phyloP scores from a whole-genome alignment of 495 filamentous ascomycete species.

The Endocarpon pusillum region DNA sequence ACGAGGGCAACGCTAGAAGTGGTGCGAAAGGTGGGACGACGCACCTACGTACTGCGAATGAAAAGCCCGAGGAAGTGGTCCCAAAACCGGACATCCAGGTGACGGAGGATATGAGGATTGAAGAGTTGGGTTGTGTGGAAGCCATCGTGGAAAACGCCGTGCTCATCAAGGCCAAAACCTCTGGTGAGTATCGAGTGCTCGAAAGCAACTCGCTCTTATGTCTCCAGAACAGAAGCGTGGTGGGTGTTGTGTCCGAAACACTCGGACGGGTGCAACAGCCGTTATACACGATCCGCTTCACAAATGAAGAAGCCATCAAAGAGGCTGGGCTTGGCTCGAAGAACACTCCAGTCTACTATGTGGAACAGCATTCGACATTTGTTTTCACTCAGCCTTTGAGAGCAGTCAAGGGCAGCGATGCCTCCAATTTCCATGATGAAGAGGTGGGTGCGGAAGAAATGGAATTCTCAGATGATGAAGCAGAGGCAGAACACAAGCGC shows the following conservation, averaged over 20 bases:
- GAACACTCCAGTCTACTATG: slow-evolving; percentile 61
- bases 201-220: slow-evolving; percentile 72
- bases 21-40: slow-evolving; percentile 28
- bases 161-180: slow-evolving; percentile 60
- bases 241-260: slow-evolving; percentile 67
- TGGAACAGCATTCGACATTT: slow-evolving; percentile 52
- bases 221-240: slow-evolving; percentile 50
- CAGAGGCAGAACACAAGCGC: slow-evolving; percentile 65
- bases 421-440: slow-evolving; percentile 86
- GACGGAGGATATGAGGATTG: slow-evolving; percentile 57
- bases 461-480: slow-evolving; percentile 93
- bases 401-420: slow-evolving; percentile 68
- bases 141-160: slow-evolving; percentile 56
- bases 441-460: slow-evolving; percentile 71
- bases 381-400: slow-evolving; percentile 72
- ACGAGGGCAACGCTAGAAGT: slow-evolving; percentile 36
- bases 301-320: slow-evolving; percentile 43
- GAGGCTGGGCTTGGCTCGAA: slow-evolving; percentile 38
- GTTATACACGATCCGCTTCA: slow-evolving; percentile 60
- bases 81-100: slow-evolving; percentile 59
- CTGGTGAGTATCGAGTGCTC: slow-evolving; percentile 68
- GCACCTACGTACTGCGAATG: slow-evolving; percentile 53
- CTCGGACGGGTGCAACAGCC: slow-evolving; percentile 71
- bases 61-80: slow-evolving; percentile 46
- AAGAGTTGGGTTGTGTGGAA: slow-evolving; percentile 53